phyloP scores from a whole-genome alignment of 257 asterid genomes.

The Solanum clarkiae region DNA sequence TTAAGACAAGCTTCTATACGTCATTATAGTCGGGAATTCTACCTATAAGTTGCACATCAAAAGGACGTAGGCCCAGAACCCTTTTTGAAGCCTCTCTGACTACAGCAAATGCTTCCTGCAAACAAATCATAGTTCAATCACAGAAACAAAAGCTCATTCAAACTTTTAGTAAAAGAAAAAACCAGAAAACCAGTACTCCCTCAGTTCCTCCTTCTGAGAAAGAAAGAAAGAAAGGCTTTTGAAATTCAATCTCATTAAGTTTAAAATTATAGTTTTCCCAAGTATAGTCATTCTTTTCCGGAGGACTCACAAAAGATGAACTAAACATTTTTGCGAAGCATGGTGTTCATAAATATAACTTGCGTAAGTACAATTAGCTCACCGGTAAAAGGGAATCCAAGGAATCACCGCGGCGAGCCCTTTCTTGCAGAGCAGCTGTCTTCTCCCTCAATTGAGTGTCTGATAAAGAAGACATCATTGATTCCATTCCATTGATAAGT shows the following conservation, averaged over 20 bases:
- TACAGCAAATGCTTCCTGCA: conserved; percentile 91
- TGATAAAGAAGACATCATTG: conserved; percentile 58
- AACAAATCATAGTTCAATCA: neutral
- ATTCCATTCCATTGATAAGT: conserved; percentile 59
- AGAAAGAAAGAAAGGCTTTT: neutral
- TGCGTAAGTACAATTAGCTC: conserved; percentile 10
- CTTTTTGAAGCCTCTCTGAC: conserved; percentile 96
- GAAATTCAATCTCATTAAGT: neutral
- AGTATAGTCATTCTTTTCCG: neutral
- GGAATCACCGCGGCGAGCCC: conserved; percentile 55
- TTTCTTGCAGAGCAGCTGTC: conserved; percentile 56
- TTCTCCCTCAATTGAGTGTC: conserved; percentile 68
- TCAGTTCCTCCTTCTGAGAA: neutral
- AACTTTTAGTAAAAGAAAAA: neutral
- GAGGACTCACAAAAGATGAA: neutral
- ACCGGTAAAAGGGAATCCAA: conserved; percentile 87
- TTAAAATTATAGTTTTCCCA: neutral
- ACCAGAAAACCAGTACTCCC: neutral
- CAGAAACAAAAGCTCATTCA: neutral
- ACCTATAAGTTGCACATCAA: conserved; percentile 94
- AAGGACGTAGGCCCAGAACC: conserved; percentile 97
- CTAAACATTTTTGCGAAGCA: neutral
- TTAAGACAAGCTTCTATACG: neutral
- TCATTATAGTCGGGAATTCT: neutral
- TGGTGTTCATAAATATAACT: neutral